These are phyloP conservation scores for Inonotus hispidus DNA, from an alignment of 1,284 basidiomycete species.

Conservation along the genomic window DNA sequence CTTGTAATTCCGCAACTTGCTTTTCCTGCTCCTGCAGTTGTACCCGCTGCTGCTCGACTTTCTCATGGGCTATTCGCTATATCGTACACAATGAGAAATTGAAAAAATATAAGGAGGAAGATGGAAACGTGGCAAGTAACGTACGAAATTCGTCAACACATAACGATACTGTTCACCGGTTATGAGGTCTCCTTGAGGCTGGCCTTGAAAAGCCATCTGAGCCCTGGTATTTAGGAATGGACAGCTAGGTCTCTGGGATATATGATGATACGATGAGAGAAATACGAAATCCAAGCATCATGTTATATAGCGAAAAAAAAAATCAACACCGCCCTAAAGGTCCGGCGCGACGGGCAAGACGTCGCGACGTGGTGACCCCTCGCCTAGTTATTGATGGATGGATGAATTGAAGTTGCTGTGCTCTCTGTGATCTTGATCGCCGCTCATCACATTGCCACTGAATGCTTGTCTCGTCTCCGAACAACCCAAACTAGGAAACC, in stretches of 20 bases:
- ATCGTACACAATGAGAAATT: neutral
- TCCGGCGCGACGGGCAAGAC: conserved; percentile 1
- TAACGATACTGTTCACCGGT: conserved; percentile 73
- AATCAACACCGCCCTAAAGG: conserved; percentile 6
- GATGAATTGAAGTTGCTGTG: neutral
- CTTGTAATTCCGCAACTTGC: conserved; percentile 66
- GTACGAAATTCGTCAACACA: conserved; percentile 72
- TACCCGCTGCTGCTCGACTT: conserved; percentile 71
- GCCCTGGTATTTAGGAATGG: neutral
- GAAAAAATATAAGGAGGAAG: neutral
- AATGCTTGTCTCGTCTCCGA: too few relatives aligned
- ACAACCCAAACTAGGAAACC: neutral
- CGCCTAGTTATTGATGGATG: conserved; percentile 1
- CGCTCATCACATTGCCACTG: neutral
- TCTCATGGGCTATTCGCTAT: conserved; percentile 79
- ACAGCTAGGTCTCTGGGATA: neutral
- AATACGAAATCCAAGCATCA: neutral
- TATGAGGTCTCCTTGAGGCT: conserved; percentile 42
- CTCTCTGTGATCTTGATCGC: conserved; percentile 2
- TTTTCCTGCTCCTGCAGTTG: conserved; percentile 79
- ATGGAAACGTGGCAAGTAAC: conserved; percentile 25
- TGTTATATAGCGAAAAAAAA: conserved; percentile 5
- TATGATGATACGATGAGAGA: neutral
- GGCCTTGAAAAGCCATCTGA: conserved; percentile 12
- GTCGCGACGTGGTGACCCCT: neutral